Evolutionary conservation across 306 rosid species (phyloP), one percentile per base, ranked within the genome.

Genomic region (Clitoria ternatea): DNA sequence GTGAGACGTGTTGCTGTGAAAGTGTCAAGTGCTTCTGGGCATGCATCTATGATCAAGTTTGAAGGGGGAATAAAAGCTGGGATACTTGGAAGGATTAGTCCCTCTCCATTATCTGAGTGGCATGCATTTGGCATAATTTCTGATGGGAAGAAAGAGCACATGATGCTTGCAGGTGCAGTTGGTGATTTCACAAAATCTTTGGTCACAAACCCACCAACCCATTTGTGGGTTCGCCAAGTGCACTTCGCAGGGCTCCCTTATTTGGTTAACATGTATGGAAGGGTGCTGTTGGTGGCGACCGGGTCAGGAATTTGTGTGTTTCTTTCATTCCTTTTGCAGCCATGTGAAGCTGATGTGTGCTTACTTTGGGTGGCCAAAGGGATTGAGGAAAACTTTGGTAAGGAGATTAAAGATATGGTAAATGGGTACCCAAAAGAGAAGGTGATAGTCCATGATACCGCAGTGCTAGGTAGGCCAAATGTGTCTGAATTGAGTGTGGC

Each of bases 101-200:
- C 83, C 4, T 83, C 86, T 0, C 90, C 83, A 1, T 32, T 86
- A 0, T 83, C 88, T 0, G 88, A 86, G 26, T 83, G 90, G 90
- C 90, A 83, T 6, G 88, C 88, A 1, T 86, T 86, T 8, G 88
- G 88, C 0, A 83, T 86, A 54, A 86, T 83, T 30, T 86, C 86
- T 0, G 82, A 83, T 11, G 84, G 76, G 17, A 67, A 69, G 22
- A 73, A 71, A 14, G 86, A 73, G 19, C 90, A 86, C 72, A 75
- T 86, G 82, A 86, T 83, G 88, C 69, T 86, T 1, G 90, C 88
- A 0, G 86, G 90, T 56, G 88, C 88, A 0, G 88, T 80, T 0
- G 88, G 90, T 0, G 90, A 86, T 40, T 86, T 86, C 79, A 86
- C 88, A 0, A 86, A 66, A 40, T 78, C 84, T 4, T 40, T 86